Base-by-base conservation (phyloP, 768 basidiomycete species). In the Paxillus ammoniavirescens region DNA sequence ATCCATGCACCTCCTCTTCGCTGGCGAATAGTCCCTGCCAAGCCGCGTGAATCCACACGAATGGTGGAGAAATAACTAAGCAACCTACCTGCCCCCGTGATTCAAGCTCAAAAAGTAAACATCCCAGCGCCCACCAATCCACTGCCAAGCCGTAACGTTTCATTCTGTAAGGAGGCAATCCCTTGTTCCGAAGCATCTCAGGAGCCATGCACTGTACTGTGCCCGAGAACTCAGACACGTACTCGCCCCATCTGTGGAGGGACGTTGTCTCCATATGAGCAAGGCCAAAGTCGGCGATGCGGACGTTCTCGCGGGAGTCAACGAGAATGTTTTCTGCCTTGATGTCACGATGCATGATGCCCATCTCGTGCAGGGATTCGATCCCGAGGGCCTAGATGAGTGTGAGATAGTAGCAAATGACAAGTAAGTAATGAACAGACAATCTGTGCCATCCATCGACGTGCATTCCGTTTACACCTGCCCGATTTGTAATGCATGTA, bases 321-420 rank as follows among this genome's bases (percentile, higher is more conserved):
- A 88, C 72, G n/a, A 89, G 75, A 41, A 89, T 77, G 54, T 89
- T 88, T 70, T 83, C 82, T 3, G 84, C 78, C 61, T 89, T 88
- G 52, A 89, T 77, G 56, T 87, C 84, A 13, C 85, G 77, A 65
- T 87, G 85, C 31, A 87, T 77, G 50, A 88, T 80, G 41, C 83
- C 84, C 64, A 82, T 76, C 23, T 68, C 68, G 58, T 87, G 85
- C 40, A 89, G 66, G 40, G 70, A 64, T 3, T 66, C 54, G n/a
- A 78, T 61, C 1, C 76, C 77, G 30, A 72, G 69, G 6, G 71
- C 69, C 76, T 78, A n/a, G 18, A 37, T n/a, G 18, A 47, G 4
- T 10, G 54, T 38, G 51, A 50, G 42, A 26, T 37, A 28, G 18
- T 7, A 40, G 53, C 54, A 50, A 8, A 2, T 13, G 5, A 12